These are phyloP conservation scores for Populus pruinosa DNA, from an alignment of 345 rosid species.

Conservation along the genomic window DNA sequence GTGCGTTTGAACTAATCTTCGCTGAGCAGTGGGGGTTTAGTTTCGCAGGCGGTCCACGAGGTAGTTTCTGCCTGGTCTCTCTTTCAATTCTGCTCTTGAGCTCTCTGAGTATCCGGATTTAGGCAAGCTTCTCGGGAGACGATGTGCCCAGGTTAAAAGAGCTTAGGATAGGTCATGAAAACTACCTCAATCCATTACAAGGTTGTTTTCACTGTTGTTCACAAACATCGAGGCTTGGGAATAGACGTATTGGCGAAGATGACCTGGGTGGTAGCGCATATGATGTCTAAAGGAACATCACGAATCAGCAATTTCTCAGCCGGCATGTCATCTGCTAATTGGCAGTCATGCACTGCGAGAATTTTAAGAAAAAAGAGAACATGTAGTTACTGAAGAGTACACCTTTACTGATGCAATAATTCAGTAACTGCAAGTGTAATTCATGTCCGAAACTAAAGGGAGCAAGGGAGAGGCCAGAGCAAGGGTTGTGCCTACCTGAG, in stretches of 20 bases:
- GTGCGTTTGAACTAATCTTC: slow-evolving; percentile 14
- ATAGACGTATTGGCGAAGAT: slow-evolving; percentile 60
- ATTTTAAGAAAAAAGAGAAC: not conserved
- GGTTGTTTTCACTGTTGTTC: not conserved
- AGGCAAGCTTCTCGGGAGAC: slow-evolving; percentile 76
- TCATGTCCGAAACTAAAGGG: not conserved
- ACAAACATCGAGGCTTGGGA: slow-evolving; percentile 82
- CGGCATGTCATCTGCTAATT: slow-evolving; percentile 76
- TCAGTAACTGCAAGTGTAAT: not conserved
- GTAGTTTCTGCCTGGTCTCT: slow-evolving; percentile 68
- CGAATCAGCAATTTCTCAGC: slow-evolving; percentile 73
- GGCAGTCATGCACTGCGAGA: slow-evolving; percentile 81
- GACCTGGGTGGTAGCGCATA: slow-evolving; percentile 80
- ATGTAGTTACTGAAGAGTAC: not conserved
- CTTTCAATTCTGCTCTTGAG: slow-evolving; percentile 57
- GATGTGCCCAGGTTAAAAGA: slow-evolving; percentile 43
- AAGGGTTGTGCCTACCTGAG: slow-evolving; percentile 38
- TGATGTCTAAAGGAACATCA: slow-evolving; percentile 88
- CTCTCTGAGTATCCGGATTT: slow-evolving; percentile 73
- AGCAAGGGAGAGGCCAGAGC: not conserved
- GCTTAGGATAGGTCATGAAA: not conserved
- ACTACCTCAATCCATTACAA: not conserved
- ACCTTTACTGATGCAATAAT: not conserved
- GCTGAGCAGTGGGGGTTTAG: slow-evolving; percentile 69
- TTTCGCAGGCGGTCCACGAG: slow-evolving; percentile 65